Conservation (phyloP, 1,284 basidiomycete species). For the Cerrena zonata region DNA sequence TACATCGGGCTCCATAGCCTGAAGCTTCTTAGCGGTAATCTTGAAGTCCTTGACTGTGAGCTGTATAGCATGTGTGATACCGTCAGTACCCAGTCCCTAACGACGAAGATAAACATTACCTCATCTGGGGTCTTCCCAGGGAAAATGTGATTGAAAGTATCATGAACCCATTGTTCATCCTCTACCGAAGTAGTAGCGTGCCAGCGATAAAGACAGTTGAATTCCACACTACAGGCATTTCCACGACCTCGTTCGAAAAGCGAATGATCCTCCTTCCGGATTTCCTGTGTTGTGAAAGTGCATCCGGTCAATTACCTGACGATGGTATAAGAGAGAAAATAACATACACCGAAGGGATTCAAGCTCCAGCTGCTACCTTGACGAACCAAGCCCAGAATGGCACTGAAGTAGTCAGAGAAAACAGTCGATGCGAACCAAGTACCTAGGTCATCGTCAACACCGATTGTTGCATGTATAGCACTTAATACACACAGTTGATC, state of each 20-base stretch:
- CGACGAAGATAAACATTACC: conserved; percentile 15
- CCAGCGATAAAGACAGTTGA: conserved; percentile 81
- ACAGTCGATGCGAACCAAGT: conserved; percentile 68
- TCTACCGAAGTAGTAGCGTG: conserved; percentile 66
- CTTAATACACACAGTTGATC: conserved; percentile 51
- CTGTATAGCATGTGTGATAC: conserved; percentile 15
- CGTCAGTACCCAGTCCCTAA: background rate
- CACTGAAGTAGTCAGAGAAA: conserved; percentile 72
- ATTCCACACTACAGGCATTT: conserved; percentile 75
- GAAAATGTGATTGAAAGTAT: conserved; percentile 48
- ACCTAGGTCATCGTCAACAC: background rate
- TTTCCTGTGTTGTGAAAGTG: conserved; percentile 39
- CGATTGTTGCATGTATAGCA: background rate
- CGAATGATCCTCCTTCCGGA: conserved; percentile 53
- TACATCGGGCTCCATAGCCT: conserved; percentile 39
- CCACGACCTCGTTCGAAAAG: conserved; percentile 71
- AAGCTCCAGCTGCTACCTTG: conserved; percentile 68
- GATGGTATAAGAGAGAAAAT: background rate
- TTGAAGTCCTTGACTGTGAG: conserved; percentile 61
- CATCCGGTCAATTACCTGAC: background rate
- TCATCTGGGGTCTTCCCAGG: conserved; percentile 45
- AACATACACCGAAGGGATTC: conserved; percentile 55
- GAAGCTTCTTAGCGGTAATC: conserved; percentile 35
- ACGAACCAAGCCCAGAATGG: conserved; percentile 67
- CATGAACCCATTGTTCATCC: conserved; percentile 65